These are phyloP conservation scores for Cryptosporidium tyzzeri DNA, from an alignment of 169 alveolate species.

Conservation along the genomic window DNA sequence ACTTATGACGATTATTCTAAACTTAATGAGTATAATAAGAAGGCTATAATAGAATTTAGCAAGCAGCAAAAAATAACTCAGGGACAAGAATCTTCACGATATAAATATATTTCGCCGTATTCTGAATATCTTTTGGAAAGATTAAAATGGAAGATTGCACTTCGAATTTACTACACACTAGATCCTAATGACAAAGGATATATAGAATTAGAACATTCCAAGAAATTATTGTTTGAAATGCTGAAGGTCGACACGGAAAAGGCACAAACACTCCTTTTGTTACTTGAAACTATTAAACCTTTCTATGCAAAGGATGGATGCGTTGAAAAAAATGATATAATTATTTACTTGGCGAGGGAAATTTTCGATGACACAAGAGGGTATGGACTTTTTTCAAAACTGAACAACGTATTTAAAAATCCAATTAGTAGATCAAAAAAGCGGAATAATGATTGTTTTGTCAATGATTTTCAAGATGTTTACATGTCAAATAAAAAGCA, in stretches of 20 bases:
- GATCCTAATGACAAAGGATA: constrained; percentile 56
- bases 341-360: constrained; percentile 21
- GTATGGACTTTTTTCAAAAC: constrained; percentile 58
- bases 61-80: constrained; percentile 17
- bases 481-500: background rate
- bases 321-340: constrained; percentile 48
- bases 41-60: background rate
- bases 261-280: constrained; percentile 44
- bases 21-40: background rate
- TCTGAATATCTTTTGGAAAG: constrained; percentile 66
- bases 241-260: constrained; percentile 46
- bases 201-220: constrained; percentile 28
- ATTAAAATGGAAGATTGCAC: constrained; percentile 72
- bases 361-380: constrained; percentile 45
- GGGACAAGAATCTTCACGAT: constrained; percentile 40
- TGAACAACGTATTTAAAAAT: constrained; percentile 28
- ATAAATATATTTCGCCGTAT: constrained; percentile 56
- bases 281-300: constrained; percentile 44
- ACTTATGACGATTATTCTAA: background rate
- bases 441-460: background rate
- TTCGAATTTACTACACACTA: constrained; percentile 62
- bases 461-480: background rate
- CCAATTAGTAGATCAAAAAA: constrained; percentile 36
- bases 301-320: constrained; percentile 40
- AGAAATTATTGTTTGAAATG: constrained; percentile 29